Base-by-base conservation (phyloP, 2,329 filamentous ascomycete species). In the Arthrobotrys musiformis region DNA sequence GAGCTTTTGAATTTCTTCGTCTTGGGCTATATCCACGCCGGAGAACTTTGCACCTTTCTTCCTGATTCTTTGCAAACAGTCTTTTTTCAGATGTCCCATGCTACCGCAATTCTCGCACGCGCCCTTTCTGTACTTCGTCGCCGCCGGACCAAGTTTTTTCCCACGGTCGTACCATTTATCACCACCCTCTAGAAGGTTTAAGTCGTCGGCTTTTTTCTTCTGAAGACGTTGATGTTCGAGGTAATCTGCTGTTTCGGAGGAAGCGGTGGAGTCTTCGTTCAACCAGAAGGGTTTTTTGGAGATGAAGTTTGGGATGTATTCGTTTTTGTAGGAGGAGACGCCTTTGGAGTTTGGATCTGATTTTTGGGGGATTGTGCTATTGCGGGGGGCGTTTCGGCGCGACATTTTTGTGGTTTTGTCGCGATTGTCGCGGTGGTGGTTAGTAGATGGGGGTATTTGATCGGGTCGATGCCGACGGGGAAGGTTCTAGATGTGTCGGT, bases 231-330 rank as follows among this genome's bases (percentile, higher is more conserved):
- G 95, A 89, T 99, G 95, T 84, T 97, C 93, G 79, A 99, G 92
- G 83, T 98, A 99, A 82, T 98, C 94, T 33, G 70, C 69, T 17
- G 61, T 56, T 66, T 79, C 79, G 70, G 70, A 78, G 82, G 88
- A 89, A 80, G 89, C 88, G 76, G 91, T 89, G 79, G 91, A 90
- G 82, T 93, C 92, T 81, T 92, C 90, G 81, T 89, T 90, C 67
- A 96, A 90, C 84, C 98, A 99, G 85, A 99, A 99, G 3, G 95
- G 95, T 81, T 96, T 94, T 84, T 97, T 97, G 81, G 93, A 94
- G 85, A 99, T 99, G 87, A 97, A 99, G 66, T 92, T 90, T 4
- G 95, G 95, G 82, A 99, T 99, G 87, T 99, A 99, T 84, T 97
- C 90, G 87, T 99, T 99, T 84, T 95, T 93, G 61, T 78, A 78